phyloP scores from a whole-genome alignment of 257 asterid species.

The Penstemon newberryi region DNA sequence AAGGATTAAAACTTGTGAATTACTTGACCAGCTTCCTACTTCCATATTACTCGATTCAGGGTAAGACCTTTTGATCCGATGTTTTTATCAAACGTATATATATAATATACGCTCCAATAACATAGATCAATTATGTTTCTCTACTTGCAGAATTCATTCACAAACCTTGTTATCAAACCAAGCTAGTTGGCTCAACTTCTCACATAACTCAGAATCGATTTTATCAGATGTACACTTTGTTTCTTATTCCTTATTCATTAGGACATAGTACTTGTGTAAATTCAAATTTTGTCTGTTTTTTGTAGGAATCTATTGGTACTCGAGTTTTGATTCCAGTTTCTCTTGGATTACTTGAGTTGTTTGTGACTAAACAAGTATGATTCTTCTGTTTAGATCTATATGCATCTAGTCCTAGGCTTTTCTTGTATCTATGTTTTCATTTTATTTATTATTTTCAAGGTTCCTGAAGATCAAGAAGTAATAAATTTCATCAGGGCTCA shows the following conservation, averaged over 20 bases:
- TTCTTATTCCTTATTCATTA: background rate
- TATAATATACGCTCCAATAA: too few species aligned
- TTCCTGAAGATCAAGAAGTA: constrained; percentile 64
- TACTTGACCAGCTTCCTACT: constrained; percentile 58
- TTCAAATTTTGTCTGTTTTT: background rate
- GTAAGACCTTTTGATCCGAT: constrained; percentile 30
- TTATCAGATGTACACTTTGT: constrained; percentile 38
- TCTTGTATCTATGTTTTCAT: background rate
- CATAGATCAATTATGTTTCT: background rate
- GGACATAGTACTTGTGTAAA: background rate
- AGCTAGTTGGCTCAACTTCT: constrained; percentile 67
- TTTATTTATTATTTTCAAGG: constrained; percentile 35
- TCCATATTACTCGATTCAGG: constrained; percentile 60
- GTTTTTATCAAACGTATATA: background rate
- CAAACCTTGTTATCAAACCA: constrained; percentile 60
- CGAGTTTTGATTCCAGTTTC: constrained; percentile 62
- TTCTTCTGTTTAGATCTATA: background rate
- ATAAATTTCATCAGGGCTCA: constrained; percentile 55
- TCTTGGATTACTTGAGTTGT: constrained; percentile 67
- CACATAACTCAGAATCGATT: constrained; percentile 48
- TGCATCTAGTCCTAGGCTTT: too few species aligned
- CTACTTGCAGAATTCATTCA: constrained; percentile 54
- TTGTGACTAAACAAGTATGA: constrained; percentile 55
- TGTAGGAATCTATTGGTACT: constrained; percentile 65
- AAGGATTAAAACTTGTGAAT: constrained; percentile 55